Evolutionary conservation across 2,329 filamentous ascomycete genomes (phyloP).

Genomic region (Xylariaceae sp.): DNA sequence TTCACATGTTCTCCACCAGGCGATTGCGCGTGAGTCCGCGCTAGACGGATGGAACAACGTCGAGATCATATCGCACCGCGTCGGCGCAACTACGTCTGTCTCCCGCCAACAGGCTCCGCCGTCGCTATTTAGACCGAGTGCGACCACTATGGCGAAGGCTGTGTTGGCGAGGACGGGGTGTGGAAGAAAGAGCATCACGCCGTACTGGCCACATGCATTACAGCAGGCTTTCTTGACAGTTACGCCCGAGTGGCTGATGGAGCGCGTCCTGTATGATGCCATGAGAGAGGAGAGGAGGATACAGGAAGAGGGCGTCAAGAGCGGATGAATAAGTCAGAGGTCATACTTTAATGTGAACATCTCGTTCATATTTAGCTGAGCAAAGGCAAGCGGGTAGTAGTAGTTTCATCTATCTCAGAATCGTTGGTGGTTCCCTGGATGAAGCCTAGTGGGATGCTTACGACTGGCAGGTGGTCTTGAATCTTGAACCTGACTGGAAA

Average conservation of each 20-base stretch:
- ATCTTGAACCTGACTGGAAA: too few relatives aligned
- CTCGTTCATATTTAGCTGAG: too few relatives aligned
- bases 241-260: constrained; percentile 4
- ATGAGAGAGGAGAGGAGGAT: constrained; percentile 10
- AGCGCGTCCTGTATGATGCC: constrained; percentile 5
- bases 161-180: constrained; percentile 18
- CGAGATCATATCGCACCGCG: constrained; percentile 16
- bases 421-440: too few relatives aligned
- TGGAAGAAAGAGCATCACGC: constrained; percentile 15
- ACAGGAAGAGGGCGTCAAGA: constrained; percentile 6
- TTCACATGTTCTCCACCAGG: constrained; percentile 12
- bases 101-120: constrained; percentile 6
- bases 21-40: constrained; percentile 35
- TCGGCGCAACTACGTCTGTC: constrained; percentile 18
- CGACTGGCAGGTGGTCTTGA: too few relatives aligned
- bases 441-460: too few relatives aligned
- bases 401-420: too few relatives aligned
- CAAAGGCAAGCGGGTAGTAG: too few relatives aligned
- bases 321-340: too few relatives aligned
- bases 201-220: constrained; percentile 22
- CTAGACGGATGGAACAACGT: constrained; percentile 15
- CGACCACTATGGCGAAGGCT: constrained; percentile 16
- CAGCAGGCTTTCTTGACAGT: constrained; percentile 7
- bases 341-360: too few relatives aligned
- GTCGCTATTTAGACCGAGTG: constrained; percentile 13